These are phyloP conservation scores for Colletotrichum karsti DNA, from an alignment of 2,329 filamentous ascomycete species.

Conservation along the genomic window DNA sequence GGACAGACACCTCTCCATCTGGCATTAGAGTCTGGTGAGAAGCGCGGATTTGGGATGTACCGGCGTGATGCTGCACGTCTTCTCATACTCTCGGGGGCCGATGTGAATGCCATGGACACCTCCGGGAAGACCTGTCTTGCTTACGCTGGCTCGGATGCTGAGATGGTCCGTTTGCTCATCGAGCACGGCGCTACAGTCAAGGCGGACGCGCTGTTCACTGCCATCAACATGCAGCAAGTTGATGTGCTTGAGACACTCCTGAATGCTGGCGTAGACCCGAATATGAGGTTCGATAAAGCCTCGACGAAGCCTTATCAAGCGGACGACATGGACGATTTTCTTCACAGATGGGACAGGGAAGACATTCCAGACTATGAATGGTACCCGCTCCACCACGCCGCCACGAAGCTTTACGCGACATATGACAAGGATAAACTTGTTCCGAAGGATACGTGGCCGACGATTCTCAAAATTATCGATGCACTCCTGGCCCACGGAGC, in stretches of 20 bases:
- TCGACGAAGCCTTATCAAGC: too few species aligned
- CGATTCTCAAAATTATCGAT: constrained; percentile 6
- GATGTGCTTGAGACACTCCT: not conserved
- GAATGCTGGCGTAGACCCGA: constrained; percentile 30
- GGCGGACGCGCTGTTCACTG: constrained; percentile 25
- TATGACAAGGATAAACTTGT: too few species aligned
- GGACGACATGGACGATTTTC: too few species aligned
- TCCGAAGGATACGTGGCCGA: not conserved
- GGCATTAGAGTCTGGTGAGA: not conserved
- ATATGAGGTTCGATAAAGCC: not conserved
- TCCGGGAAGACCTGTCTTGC: constrained; percentile 23
- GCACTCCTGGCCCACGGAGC: constrained; percentile 35
- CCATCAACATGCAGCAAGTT: constrained; percentile 22
- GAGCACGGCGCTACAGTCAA: constrained; percentile 23
- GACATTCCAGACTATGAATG: not conserved
- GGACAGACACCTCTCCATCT: constrained; percentile 24
- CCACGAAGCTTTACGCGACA: not conserved
- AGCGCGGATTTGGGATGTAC: not conserved
- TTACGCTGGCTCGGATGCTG: not conserved
- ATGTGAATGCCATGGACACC: constrained; percentile 16
- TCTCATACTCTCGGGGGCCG: constrained; percentile 1
- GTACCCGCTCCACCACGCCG: constrained; percentile 9
- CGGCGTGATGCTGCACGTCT: constrained; percentile 6
- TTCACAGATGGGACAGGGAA: not conserved
- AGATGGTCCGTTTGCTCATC: constrained; percentile 4